Evolutionary conservation across 2,329 filamentous ascomycete genomes (phyloP), one percentile per base, ranked within the genome.

Genomic region (Nemania sp.): DNA sequence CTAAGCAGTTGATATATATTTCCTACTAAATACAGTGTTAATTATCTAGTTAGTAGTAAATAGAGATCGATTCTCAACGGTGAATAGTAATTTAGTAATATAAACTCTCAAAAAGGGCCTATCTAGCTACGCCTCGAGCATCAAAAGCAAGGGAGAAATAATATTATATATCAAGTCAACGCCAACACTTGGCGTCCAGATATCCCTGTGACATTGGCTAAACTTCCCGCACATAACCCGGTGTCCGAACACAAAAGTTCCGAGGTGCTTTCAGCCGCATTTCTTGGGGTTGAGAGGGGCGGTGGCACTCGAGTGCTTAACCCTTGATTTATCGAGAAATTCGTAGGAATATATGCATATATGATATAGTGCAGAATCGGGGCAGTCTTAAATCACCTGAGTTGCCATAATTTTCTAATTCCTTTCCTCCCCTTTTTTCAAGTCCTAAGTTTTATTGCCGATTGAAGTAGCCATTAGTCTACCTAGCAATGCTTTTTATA

Each of bases 211-310:
- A 7, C 24, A 13, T 52, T 52, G 26, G 49, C 26, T 20, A 3
- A 27, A 29, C 11, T 49, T 20, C 45, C 45, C 26, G 26, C 49
- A 29, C 49, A 13, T 26, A 20, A 35, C 22, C 29, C 32, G 54
- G 61, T 56, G 32, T 43, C 55, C 52, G 56, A 65, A 56, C 43
- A 32, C 43, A 32, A 29, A 53, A 27, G 45, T 52, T 45, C 43
- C 20, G 10, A 29, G 5, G 38, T 15, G 15, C 26, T 13, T 29
- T 52, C 43, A 47, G 43, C 56, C 51, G 49, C 51, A 56, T 56
- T 52, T 29, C 41, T 56, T 13, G 49, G 38, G 38, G 15, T 51
- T 8, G 22, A 56, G 18, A 22, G 32, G 8, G 53, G 20, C 13
- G 13, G 26, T 47, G 38, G 10, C 13, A 47, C 32, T 49, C 35